Evolutionary conservation across 345 rosid species (phyloP), one percentile per base, ranked within the genome.

Genomic region (Lepidium didymum): DNA sequence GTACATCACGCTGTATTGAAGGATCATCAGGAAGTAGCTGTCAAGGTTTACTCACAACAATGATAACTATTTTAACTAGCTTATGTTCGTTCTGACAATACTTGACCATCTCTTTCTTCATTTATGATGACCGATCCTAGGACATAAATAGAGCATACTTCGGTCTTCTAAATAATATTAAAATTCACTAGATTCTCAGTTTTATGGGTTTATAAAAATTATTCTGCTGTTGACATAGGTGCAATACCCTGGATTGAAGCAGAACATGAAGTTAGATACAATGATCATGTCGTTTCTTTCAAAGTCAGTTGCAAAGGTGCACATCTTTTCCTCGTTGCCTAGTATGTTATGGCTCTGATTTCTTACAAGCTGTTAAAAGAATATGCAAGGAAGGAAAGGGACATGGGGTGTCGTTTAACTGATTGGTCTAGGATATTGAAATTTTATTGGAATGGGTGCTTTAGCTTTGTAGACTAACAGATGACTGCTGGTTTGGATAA

Each of bases 241-340:
- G 68, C 96, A 87, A 19, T 92, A 89, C 77, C 98, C 98, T 53
- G 91, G 91, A 53, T 74, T 92, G 63, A 82, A 80, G 78, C 75
- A 60, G 65, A 85, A 83, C 77, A 85, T 90, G 98, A 81, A 75
- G 66, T 64, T 89, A 53, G 98, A 92, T 82, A 83, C 76, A 56
- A 75, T 72, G 75, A 83, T 85, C 38, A 87, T 92, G 95, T 81
- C 85, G 19, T 76, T 86, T 77, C 89, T 92, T 55, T 86, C 96
- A n/a, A 83, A 80, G 62, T 80, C 84, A 11, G 83, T 84, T 33
- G 69, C 82, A 45, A 79, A 85, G 95, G 95, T 91, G 67, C 21
- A 14, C 38, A 37, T 33, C 41, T 64, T 10, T 37, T 46, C 58
- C 29, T 67, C 31, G 10, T n/a, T 43, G 31, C 12, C 65, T 58